phyloP scores from a whole-genome alignment of 441 rosid species.

The Pelargonium australe region DNA sequence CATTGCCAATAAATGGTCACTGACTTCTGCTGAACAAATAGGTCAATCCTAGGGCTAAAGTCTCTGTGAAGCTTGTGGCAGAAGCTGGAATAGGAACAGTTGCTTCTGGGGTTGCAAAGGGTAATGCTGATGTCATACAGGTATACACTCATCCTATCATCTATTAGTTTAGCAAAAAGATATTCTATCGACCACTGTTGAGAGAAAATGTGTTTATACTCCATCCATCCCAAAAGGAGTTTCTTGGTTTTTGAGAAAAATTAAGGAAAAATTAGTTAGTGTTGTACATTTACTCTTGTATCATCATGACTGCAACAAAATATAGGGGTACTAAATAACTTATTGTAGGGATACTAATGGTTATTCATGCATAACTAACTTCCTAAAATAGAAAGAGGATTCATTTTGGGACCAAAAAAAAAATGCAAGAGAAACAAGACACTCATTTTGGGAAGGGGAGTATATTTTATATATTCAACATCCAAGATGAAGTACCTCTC shows the following conservation, averaged over 20 bases:
- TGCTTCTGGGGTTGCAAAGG: slow-evolving; percentile 99
- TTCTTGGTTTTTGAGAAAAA: too few species aligned
- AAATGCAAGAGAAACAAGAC: too few species aligned
- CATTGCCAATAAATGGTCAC: slow-evolving; percentile 10
- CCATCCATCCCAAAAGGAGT: neutral
- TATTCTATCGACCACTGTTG: neutral
- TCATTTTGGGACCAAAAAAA: too few species aligned
- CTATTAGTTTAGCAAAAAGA: slow-evolving; percentile 12
- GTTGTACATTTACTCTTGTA: too few species aligned
- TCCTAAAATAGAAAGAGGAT: too few species aligned
- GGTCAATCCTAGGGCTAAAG: slow-evolving; percentile 98
- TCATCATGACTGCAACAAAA: too few species aligned
- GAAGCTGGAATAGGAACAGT: slow-evolving; percentile 99
- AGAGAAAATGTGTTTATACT: neutral
- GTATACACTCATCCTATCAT: slow-evolving; percentile 29
- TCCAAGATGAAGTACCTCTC: neutral
- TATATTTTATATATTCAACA: neutral
- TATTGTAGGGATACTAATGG: too few species aligned
- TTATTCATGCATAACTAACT: too few species aligned
- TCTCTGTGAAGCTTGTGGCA: slow-evolving; percentile 95
- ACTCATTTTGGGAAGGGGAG: too few species aligned
- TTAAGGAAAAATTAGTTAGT: too few species aligned
- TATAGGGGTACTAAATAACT: too few species aligned
- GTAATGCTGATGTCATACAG: slow-evolving; percentile 97
- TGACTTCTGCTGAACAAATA: slow-evolving; percentile 29